phyloP scores from a whole-genome alignment of 2,329 filamentous ascomycete genomes.

The Cercospora sp. region DNA sequence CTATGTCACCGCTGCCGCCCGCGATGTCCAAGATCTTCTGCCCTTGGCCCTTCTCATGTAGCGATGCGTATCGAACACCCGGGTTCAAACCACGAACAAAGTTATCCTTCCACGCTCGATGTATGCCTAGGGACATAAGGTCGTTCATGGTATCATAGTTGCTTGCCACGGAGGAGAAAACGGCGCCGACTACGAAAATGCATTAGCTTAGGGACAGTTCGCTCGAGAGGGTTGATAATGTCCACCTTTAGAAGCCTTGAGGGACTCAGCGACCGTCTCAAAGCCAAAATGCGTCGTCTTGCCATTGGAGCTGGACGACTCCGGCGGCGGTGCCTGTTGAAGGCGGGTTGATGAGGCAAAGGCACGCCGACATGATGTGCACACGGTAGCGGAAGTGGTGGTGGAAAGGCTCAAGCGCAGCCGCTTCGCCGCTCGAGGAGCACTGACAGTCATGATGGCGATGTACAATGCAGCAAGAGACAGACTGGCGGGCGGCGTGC shows the following conservation, averaged over 20 bases:
- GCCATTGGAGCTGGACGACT: slow-evolving; percentile 42
- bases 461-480: not conserved
- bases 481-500: not conserved
- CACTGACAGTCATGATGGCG: slow-evolving; percentile 29
- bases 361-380: slow-evolving; percentile 30
- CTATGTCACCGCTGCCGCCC: slow-evolving; percentile 95
- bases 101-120: slow-evolving; percentile 95
- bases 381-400: slow-evolving; percentile 20
- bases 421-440: slow-evolving; percentile 38
- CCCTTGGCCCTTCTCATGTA: slow-evolving; percentile 42
- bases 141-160: slow-evolving; percentile 99
- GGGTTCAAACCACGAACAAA: slow-evolving; percentile 92
- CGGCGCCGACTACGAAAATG: slow-evolving; percentile 65
- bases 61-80: slow-evolving; percentile 58
- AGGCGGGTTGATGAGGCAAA: slow-evolving; percentile 24
- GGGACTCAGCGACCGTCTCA: slow-evolving; percentile 74
- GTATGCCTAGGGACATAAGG: slow-evolving; percentile 96
- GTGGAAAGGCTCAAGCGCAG: slow-evolving; percentile 29
- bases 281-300: slow-evolving; percentile 88
- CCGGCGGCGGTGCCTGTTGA: slow-evolving; percentile 36
- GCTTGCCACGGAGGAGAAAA: slow-evolving; percentile 92
- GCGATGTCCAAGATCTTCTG: slow-evolving; percentile 91
- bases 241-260: slow-evolving; percentile 69
- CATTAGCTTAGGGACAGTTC: slow-evolving; percentile 14
- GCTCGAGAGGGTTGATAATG: not conserved